Base-by-base conservation (phyloP, 1,284 basidiomycete species). In the Papiliotrema nemorosa region DNA sequence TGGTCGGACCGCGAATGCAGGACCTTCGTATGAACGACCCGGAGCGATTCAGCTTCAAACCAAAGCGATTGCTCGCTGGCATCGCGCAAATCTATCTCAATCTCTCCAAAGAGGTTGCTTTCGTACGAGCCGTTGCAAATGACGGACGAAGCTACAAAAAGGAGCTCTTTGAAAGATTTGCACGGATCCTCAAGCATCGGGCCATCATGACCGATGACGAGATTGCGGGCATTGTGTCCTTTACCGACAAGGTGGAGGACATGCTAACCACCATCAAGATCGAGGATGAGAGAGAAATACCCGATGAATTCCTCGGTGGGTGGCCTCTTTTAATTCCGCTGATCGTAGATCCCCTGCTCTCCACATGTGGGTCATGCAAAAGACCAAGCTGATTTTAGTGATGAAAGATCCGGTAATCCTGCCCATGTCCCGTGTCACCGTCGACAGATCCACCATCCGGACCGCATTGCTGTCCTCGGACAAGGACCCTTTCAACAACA, bases 381-480 rank as follows among this genome's bases (percentile, higher is more conserved):
- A 3, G 18, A 27, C 24, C 25, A 13, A 35, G 24, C 20, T 37
- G 48, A 44, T 56, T 25, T 37, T 61, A 94, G 91, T 99, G 51
- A 99, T 99, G 96, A 86, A 85, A 52, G 91, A 98, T 70, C 96
- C 96, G 1, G 94, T 98, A 53, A 83, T 84, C 37, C 75, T 99
- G 43, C 96, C 96, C 0, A 84, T 87, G 0, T 97, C 92, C 2
- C 82, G 80, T 49, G 78, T 84, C 0, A 81, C 88, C 25, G 74
- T 99, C 41, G 96, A 99, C 72, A 83, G 88, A 35, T 82, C 87
- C 1, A 98, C 94, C 1, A 98, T 99, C 78, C 96, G 97, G 67
- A 88, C 91, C 1, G 91, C 94, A 69, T 77, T 98, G 40, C 77
- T 98, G 22, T 94, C 91, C 2, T 94, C 97, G 67, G 77, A 85